These are phyloP conservation scores for Exophiala oligosperma DNA, from an alignment of 2,329 filamentous ascomycete species.

Conservation along the genomic window DNA sequence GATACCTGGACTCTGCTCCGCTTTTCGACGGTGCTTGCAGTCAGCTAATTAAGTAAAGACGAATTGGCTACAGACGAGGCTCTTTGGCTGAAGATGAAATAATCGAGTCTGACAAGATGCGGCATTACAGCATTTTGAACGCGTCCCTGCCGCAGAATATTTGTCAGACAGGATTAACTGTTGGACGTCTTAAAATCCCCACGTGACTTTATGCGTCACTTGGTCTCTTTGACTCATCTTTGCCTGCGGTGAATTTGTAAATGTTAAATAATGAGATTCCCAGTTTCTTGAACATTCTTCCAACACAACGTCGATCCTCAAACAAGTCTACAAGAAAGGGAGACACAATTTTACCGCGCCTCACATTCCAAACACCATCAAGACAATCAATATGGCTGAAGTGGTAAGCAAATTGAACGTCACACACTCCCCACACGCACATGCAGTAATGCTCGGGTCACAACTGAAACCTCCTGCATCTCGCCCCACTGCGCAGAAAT, in stretches of 20 bases:
- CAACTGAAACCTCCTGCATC: conserved; percentile 24
- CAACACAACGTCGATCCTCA: not conserved
- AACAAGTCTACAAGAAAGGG: conserved; percentile 6
- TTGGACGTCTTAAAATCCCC: not conserved
- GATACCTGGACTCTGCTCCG: not conserved
- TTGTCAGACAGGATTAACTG: conserved; percentile 6
- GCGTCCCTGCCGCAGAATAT: not conserved
- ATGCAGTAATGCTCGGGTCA: conserved; percentile 10
- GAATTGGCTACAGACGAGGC: no score
- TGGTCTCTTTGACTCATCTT: conserved; percentile 15
- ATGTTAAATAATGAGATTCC: conserved; percentile 3
- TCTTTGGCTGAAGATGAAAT: no score
- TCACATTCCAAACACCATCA: not conserved
- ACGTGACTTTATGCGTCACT: conserved; percentile 16
- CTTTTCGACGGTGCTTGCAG: not conserved
- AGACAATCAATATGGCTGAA: conserved; percentile 27
- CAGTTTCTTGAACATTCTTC: conserved; percentile 16
- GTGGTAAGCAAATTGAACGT: conserved; percentile 26
- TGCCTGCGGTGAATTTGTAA: conserved; percentile 10
- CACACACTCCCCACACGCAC: conserved; percentile 24
- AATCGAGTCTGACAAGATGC: not conserved
- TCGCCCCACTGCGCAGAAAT: conserved; percentile 20
- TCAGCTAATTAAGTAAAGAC: no score
- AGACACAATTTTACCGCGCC: not conserved
- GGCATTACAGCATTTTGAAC: no score